These are phyloP conservation scores for Macrophomina phaseolina DNA, from an alignment of 2,329 filamentous ascomycete species.

Conservation along the genomic window DNA sequence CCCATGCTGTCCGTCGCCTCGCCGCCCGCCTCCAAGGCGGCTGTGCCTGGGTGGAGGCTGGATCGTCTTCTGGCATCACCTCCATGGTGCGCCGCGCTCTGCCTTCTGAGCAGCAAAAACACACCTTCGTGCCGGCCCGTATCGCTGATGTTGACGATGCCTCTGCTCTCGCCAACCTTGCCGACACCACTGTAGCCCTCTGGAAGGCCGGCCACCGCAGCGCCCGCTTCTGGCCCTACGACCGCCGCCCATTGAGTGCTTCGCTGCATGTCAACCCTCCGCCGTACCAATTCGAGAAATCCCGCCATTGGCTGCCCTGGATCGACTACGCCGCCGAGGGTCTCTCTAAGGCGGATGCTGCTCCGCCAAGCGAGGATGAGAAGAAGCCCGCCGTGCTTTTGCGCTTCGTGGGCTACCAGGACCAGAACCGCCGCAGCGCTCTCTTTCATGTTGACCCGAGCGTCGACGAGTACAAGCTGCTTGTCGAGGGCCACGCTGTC, in stretches of 20 bases:
- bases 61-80: slow-evolving; percentile 31
- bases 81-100: slow-evolving; percentile 24
- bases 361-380: neutral
- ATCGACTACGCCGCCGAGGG: neutral
- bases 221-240: neutral
- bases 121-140: slow-evolving; percentile 1
- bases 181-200: neutral
- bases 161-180: neutral
- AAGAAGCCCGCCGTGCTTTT: neutral
- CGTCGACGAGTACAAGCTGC: slow-evolving; percentile 25
- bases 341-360: too few relatives aligned
- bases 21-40: slow-evolving; percentile 28
- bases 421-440: neutral
- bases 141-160: neutral
- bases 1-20: slow-evolving; percentile 29
- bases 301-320: slow-evolving; percentile 20
- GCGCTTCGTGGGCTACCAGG: neutral
- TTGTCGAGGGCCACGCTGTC: slow-evolving; percentile 33
- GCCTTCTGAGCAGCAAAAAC: neutral
- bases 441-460: slow-evolving; percentile 29
- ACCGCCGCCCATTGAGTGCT: neutral
- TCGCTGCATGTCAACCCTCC: neutral
- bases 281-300: slow-evolving; percentile 28
- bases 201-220: neutral
- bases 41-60: slow-evolving; percentile 44